Evolutionary conservation across 75 land plant species (phyloP), one percentile per base, ranked within the genome.

Genomic region (Pseudotsuga menziesii): DNA sequence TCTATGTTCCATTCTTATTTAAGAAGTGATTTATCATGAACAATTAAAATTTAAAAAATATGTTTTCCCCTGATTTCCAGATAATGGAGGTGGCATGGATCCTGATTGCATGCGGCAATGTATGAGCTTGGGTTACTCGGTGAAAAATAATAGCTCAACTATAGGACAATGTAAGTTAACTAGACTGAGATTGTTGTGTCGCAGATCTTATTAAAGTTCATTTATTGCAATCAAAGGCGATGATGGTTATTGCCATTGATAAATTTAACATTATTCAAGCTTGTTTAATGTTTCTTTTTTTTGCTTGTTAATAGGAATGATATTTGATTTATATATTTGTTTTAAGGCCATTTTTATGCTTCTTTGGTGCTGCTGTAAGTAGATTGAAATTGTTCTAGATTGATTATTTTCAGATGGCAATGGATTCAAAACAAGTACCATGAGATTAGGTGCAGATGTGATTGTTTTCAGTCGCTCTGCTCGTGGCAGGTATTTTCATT

Each of bases 81-180:
- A 93, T 80, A 72, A 93, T 82, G 96, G 96, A 39, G 96, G 96
- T 76, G 96, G 96, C 52, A 93, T 93, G 94, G 72, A 27, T 76
- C 94, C 90, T 27, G 89, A 86, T 80, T 81, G 84, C n/a, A 82
- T 93, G 89, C 77, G 94, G 48, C 83, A 83, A 75, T 93, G 96
- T 86, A 91, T 93, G 94, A 89, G 92, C 56, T 86, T 93, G 66
- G 96, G 96, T 0, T 93, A 89, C 79, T 93, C 96, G 48, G 85
- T 57, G 7, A 93, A 93, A 79, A 88, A 85, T 77, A 91, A 88
- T 76, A 80, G 85, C 56, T 82, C 86, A 73, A 86, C 87, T 14
- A 93, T 93, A 80, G 96, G 96, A 13, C 91, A 91, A 83, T 91
- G 91, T 93, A 52, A 14, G 72, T 60, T 26, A 76, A 27, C 19